Evolutionary conservation across 164 flowering plant species (phyloP), one percentile per base, ranked within the genome.

Genomic region (Protea cynaroides): DNA sequence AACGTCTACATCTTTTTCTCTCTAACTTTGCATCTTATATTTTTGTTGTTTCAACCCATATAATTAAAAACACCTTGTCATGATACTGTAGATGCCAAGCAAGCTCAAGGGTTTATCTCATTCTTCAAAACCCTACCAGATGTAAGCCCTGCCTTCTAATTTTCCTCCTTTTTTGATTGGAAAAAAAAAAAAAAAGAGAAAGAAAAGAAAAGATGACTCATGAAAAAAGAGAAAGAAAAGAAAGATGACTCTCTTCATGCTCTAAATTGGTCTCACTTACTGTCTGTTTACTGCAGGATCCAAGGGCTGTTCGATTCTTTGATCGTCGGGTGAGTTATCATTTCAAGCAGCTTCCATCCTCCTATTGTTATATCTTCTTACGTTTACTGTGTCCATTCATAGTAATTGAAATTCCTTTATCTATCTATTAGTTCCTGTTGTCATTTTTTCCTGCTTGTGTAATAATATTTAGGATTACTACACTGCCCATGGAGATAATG

Each of bases 71-170:
- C 5, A 50, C 0, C 25, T 51, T 34, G 53, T 55, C 47, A 63
- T 36, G 0, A 61, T 34, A 52, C 65, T 68, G 53, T 59, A 93
- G 99, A 94, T 81, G 91, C 92, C 10, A 92, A 80, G 76, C 99
- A 94, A 80, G 94, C 97, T 61, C 99, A 86, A 78, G 97, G 99
- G 79, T 94, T 94, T 76, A 86, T 91, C 37, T 80, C 96, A 18
- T 89, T 91, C 80, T 89, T 84, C 84, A 89, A 85, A 83, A 82
- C 83, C 80, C 85, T 94, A 65, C 88, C 96, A 61, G 60, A 66
- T 58, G 97, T 94, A 77, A 79, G 81, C 66, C 25, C 14, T 11
- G 3, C 37, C 58, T 22, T 8, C 44, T 36, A 23, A 54, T 24
- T 36, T 38, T 37, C 11, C 19, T 56, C 49, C 46, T 58, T 25